Evolutionary conservation across 208 protist species (phyloP).

Genomic region (Acanthamoeba triangularis): DNA sequence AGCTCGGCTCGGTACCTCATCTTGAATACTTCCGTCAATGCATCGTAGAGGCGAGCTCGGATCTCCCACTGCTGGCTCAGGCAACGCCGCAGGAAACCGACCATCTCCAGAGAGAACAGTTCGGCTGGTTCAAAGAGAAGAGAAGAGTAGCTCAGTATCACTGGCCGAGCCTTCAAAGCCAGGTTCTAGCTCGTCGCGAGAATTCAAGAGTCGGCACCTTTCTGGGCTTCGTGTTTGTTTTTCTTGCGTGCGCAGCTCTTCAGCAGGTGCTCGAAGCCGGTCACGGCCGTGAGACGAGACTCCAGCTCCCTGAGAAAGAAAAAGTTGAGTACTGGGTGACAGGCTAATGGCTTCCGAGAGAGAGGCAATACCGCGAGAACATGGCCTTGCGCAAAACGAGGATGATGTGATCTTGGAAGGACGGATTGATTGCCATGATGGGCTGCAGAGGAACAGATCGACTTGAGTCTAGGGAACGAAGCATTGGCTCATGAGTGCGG

Average conservation of each 20-base stretch:
- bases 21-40: conserved; percentile 55
- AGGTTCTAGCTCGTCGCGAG: background rate
- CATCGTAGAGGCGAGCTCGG: conserved; percentile 61
- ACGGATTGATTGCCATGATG: conserved; percentile 68
- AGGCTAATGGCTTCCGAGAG: too few species aligned
- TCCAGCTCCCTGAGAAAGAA: conserved; percentile 16
- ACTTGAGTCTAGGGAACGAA: background rate
- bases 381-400: conserved; percentile 67
- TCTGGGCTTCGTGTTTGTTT: conserved; percentile 41
- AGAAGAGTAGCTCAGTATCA: background rate
- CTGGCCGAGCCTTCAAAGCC: too few species aligned
- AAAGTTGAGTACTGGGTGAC: background rate
- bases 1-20: background rate
- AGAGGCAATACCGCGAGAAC: conserved; percentile 36
- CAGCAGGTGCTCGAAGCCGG: conserved; percentile 52
- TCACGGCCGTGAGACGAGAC: conserved; percentile 66
- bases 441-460: conserved; percentile 6
- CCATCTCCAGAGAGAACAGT: conserved; percentile 55
- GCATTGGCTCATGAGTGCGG: background rate
- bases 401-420: conserved; percentile 76
- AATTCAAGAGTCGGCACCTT: background rate
- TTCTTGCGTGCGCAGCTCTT: conserved; percentile 33
- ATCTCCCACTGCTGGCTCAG: conserved; percentile 73
- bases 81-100: conserved; percentile 49
- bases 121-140: background rate